Conservation (phyloP, 805 yeast genomes). For the Ascoidea rubescens region DNA sequence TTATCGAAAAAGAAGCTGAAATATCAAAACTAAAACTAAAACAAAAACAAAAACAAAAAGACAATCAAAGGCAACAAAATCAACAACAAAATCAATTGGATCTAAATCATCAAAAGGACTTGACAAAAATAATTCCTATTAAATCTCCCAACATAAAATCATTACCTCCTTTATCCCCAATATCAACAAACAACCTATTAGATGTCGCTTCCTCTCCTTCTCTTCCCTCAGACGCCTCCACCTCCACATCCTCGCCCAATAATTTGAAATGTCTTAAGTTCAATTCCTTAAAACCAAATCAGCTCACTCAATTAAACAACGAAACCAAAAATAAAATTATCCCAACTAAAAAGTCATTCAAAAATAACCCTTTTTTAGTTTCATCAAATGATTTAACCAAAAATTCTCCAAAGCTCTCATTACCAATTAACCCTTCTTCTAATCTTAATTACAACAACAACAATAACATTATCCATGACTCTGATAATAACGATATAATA, state of each 20-base stretch:
- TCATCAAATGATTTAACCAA: too few species aligned
- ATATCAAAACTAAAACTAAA: too few species aligned
- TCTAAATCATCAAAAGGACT: background rate
- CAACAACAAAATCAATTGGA: background rate
- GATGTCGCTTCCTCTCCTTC: background rate
- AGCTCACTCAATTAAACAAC: background rate
- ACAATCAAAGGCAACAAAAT: background rate
- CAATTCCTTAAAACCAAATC: background rate
- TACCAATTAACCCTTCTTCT: background rate
- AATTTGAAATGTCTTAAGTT: background rate
- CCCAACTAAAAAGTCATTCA: background rate
- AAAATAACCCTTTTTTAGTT: too few species aligned
- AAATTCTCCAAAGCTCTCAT: too few species aligned
- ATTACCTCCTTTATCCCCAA: background rate
- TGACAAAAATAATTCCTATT: background rate
- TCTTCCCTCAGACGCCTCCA: background rate
- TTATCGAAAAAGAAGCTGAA: too few species aligned
- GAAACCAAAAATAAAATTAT: too few species aligned
- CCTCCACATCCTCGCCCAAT: background rate
- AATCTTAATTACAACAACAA: background rate
- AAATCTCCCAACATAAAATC: background rate
- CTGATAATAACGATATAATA: background rate
- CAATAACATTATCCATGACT: background rate
- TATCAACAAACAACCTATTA: background rate
- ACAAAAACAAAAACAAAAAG: too few species aligned